These are phyloP conservation scores for Zoysia pacifica DNA, from an alignment of 176 grass and related monocot species.

Conservation along the genomic window DNA sequence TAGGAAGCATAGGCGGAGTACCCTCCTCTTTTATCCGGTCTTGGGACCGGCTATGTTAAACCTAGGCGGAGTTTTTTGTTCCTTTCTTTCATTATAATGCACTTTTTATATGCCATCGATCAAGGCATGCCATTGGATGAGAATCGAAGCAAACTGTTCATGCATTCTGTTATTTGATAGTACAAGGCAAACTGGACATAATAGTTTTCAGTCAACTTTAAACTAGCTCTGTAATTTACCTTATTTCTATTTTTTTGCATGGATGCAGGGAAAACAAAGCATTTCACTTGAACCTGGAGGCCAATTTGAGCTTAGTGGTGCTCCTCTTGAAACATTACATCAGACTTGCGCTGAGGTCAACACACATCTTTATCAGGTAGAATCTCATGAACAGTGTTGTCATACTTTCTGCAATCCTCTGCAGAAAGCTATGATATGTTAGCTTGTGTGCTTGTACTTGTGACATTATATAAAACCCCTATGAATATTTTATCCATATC, in stretches of 20 bases:
- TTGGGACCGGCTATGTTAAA: too few relatives aligned
- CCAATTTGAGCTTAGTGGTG: conserved; percentile 97
- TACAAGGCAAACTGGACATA: neutral
- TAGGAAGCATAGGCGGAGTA: too few relatives aligned
- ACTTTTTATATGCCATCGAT: neutral
- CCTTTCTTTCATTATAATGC: neutral
- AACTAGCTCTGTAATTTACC: neutral
- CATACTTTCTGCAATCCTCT: conserved; percentile 7
- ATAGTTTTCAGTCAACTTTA: neutral
- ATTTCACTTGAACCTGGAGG: conserved; percentile 94
- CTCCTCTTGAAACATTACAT: conserved; percentile 90
- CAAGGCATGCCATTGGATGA: neutral
- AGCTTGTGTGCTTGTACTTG: neutral
- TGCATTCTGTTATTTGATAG: neutral
- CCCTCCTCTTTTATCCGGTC: too few relatives aligned
- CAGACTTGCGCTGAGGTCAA: conserved; percentile 99
- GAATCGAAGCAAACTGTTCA: neutral
- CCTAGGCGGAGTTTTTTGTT: too few relatives aligned
- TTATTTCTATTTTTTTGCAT: conserved; percentile 26
- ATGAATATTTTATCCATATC: conserved; percentile 6
- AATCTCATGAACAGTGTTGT: neutral
- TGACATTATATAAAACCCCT: neutral
- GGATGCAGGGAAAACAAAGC: conserved; percentile 78
- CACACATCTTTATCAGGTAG: conserved; percentile 98
- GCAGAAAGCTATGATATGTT: neutral